Evolutionary conservation across 495 filamentous ascomycete genomes (phyloP).

Genomic region (Lasiosphaeriaceae sp.): DNA sequence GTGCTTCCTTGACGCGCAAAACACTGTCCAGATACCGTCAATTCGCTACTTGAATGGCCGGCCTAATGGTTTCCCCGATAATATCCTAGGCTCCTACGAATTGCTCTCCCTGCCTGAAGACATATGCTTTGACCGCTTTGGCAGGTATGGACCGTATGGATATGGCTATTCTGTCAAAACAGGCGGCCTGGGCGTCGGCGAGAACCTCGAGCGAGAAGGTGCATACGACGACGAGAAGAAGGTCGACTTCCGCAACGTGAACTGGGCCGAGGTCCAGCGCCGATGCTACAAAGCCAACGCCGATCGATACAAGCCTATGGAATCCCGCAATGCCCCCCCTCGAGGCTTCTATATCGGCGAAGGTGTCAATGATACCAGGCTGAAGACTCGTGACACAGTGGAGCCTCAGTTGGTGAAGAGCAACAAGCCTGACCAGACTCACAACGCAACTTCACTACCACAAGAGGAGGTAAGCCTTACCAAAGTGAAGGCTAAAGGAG

Average conservation of each 20-base stretch:
- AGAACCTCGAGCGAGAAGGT: conserved; percentile 75
- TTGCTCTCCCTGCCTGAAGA: conserved; percentile 77
- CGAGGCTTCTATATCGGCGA: conserved; percentile 43
- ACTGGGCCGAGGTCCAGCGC: conserved; percentile 72
- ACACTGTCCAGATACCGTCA: conserved; percentile 58
- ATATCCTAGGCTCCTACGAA: conserved; percentile 76
- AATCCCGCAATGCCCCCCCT: conserved; percentile 31
- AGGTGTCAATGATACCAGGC: conserved; percentile 3
- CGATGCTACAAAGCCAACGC: conserved; percentile 66
- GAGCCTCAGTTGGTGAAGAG: conserved; percentile 1
- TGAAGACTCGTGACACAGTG: conserved; percentile 3
- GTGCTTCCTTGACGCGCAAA: conserved; percentile 69
- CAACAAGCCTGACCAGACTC: conserved; percentile 33
- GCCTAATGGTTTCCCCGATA: conserved; percentile 74
- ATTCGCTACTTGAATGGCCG: conserved; percentile 71
- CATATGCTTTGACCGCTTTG: conserved; percentile 91
- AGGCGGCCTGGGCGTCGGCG: conserved; percentile 75
- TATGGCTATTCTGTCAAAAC: conserved; percentile 71
- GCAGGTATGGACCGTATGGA: conserved; percentile 84
- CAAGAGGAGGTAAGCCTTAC: conserved; percentile 2
- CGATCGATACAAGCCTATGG: conserved; percentile 57
- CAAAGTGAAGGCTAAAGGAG: conserved; percentile 14
- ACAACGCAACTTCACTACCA: neutral
- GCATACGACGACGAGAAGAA: conserved; percentile 66
- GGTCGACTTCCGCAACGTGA: conserved; percentile 68